Evolutionary conservation across 257 asterid genomes (phyloP), one percentile per base, ranked within the genome.

Genomic region (Penstemon newberryi): DNA sequence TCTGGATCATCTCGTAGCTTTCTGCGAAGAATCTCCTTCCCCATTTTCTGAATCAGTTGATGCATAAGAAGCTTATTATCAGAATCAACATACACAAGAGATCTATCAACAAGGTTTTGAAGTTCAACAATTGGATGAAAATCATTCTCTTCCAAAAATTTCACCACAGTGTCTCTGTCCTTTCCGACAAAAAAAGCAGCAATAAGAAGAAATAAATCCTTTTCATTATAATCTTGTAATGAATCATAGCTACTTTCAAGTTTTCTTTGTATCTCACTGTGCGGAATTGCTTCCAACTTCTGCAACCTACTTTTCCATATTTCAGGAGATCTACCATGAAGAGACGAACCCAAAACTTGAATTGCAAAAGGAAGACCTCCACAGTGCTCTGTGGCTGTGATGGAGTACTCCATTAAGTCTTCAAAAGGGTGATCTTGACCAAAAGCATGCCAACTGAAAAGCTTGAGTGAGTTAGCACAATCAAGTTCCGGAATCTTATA

Each of bases 201-300:
- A 66, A 66, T 8, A 41, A 51, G 61, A 8, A 66, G 59, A 59
- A 66, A 67, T 10, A 67, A 52, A 12, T 54, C 51, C 40, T 67
- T 66, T 40, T 67, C 71, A 8, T 8, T 18, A 18, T 55, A 25
- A 53, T 43, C 33, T 8, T 49, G 54, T 3, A 66, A 60, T 10
- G 63, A 60, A 18, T 67, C 7, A 37, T 13, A 67, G 11, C 71
- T 42, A 25, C 33, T 15, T 33, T 42, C 33, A 5, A 67, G 55
- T 41, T 41, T 67, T 15, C 19, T 50, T 18, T 52, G 33, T 37
- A 67, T 54, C 11, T 19, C 13, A 55, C 42, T 50, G 25, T 67
- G 63, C 2, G 63, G 63, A 42, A 67, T 42, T 67, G 8, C 49
- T 15, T 40, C 5, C 59, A 18, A 43, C 3, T 39, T 15, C 9